These are phyloP conservation scores for Colletotrichum ledebouriae DNA, from an alignment of 2,329 filamentous ascomycete species.

Conservation along the genomic window DNA sequence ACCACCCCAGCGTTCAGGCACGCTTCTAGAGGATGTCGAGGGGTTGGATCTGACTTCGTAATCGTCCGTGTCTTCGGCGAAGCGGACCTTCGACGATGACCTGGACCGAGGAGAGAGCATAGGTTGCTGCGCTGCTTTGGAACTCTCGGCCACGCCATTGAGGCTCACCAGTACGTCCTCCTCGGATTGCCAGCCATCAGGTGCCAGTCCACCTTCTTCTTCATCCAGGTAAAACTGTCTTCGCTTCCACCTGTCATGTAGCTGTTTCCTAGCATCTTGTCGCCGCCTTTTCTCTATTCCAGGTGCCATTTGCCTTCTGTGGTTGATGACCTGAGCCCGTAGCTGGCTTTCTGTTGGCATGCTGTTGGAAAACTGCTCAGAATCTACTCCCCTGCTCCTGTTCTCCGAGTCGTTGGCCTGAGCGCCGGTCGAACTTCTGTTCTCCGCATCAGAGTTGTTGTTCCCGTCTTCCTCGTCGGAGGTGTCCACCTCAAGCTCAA, in stretches of 20 bases:
- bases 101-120: slow-evolving; percentile 69
- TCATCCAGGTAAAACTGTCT: slow-evolving; percentile 87
- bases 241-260: slow-evolving; percentile 81
- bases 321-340: slow-evolving; percentile 54
- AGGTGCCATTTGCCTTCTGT: slow-evolving; percentile 52
- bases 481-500: slow-evolving; percentile 40
- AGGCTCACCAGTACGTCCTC: slow-evolving; percentile 66
- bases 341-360: slow-evolving; percentile 58
- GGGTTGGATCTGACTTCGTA: slow-evolving; percentile 79
- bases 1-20: slow-evolving; percentile 81
- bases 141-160: slow-evolving; percentile 57
- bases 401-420: slow-evolving; percentile 31
- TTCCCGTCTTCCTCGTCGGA: slow-evolving; percentile 46
- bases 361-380: slow-evolving; percentile 48
- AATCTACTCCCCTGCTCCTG: slow-evolving; percentile 43
- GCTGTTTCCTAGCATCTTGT: slow-evolving; percentile 60
- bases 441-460: slow-evolving; percentile 47
- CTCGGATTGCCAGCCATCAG: slow-evolving; percentile 72
- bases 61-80: slow-evolving; percentile 78
- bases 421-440: slow-evolving; percentile 34
- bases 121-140: slow-evolving; percentile 56
- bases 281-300: slow-evolving; percentile 57
- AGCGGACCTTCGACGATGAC: slow-evolving; percentile 84
- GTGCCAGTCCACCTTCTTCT: slow-evolving; percentile 80
- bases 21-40: slow-evolving; percentile 78